Evolutionary conservation across 2,329 filamentous ascomycete species (phyloP), one percentile per base, ranked within the genome.

Genomic region (Talaromyces verruculosus): DNA sequence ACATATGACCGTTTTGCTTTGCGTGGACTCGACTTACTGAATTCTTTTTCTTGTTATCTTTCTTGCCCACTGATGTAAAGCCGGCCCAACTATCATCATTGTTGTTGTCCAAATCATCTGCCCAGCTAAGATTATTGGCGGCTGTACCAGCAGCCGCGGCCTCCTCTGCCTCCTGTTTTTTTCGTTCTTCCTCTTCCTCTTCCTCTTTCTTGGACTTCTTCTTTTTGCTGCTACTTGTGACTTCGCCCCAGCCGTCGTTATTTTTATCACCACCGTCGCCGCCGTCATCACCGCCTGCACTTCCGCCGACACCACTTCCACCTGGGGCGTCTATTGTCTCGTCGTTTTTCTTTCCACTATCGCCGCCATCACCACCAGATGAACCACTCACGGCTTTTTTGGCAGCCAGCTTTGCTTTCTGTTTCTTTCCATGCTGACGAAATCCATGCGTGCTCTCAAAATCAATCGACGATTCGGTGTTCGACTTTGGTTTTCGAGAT

Each of bases 1-100:
- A 30, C 53, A 39, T 2, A 17, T 37, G 53, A 19, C 15, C 10
- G 13, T n/a, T 22, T 49, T 60, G 2, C 25, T 30, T 39, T 37
- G 17, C 47, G 30, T 68, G 67, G 58, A 55, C 67, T 11, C 68
- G 64, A 51, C 76, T 72, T 75, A 87, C 84, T 77, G 84, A 86
- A 68, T 85, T 86, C 69, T 81, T 82, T 69, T 79, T 80, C 74
- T 86, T 86, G 74, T 87, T 88, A 73, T 86, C 87, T 67, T 80
- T 81, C 67, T 87, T 87, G 35, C 78, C 77, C 51, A 78, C 79
- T 5, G 81, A 71, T 10, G 78, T 75, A 71, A 85, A 85, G 17
- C 77, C 78, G 37, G 76, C 82, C 83, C 84, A 88, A 70, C 85
- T 85, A 30, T 84, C 84, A 5, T 76, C 76, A 65, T 80, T 79